Evolutionary conservation across 805 yeast species (phyloP).

Genomic region (Wickerhamomyces bisporus): DNA sequence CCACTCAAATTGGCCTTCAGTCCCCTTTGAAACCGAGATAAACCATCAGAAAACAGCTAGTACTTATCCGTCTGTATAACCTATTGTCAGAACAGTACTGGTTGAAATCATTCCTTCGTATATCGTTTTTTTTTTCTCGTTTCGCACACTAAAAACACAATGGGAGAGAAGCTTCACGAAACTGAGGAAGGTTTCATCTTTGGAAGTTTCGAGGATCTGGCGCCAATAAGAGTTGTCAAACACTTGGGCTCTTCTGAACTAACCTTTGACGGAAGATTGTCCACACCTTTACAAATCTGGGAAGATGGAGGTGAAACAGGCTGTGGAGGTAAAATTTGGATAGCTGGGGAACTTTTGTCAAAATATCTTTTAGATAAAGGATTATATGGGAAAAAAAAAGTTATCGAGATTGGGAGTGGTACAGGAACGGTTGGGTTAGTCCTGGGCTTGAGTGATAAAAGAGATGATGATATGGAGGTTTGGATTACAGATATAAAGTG

Average conservation of each 20-base stretch:
- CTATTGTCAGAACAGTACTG: too few species aligned
- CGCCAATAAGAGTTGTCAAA: slow-evolving; percentile 28
- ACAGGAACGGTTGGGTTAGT: slow-evolving; percentile 51
- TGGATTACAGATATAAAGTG: slow-evolving; percentile 43
- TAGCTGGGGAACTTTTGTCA: slow-evolving; percentile 52
- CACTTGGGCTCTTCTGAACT: slow-evolving; percentile 35
- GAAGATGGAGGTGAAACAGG: slow-evolving; percentile 58
- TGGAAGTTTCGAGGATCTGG: slow-evolving; percentile 24
- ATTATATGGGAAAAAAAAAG: slow-evolving; percentile 20
- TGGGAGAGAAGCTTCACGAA: too few species aligned
- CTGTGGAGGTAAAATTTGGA: slow-evolving; percentile 62
- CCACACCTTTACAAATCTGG: slow-evolving; percentile 31
- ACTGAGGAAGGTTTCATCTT: slow-evolving; percentile 4
- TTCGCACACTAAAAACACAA: too few species aligned
- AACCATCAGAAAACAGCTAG: too few species aligned
- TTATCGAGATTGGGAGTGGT: slow-evolving; percentile 53
- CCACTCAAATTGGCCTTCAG: too few species aligned
- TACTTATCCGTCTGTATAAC: too few species aligned
- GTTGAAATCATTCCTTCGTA: too few species aligned
- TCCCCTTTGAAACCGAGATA: too few species aligned
- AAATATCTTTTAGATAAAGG: slow-evolving; percentile 33
- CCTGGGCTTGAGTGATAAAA: slow-evolving; percentile 22
- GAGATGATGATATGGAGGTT: slow-evolving; percentile 28
- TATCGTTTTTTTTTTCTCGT: too few species aligned
- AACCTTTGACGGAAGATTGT: slow-evolving; percentile 34